These are phyloP conservation scores for Aspergillus ochraceoroseus DNA, from an alignment of 2,329 filamentous ascomycete genomes.

Conservation along the genomic window DNA sequence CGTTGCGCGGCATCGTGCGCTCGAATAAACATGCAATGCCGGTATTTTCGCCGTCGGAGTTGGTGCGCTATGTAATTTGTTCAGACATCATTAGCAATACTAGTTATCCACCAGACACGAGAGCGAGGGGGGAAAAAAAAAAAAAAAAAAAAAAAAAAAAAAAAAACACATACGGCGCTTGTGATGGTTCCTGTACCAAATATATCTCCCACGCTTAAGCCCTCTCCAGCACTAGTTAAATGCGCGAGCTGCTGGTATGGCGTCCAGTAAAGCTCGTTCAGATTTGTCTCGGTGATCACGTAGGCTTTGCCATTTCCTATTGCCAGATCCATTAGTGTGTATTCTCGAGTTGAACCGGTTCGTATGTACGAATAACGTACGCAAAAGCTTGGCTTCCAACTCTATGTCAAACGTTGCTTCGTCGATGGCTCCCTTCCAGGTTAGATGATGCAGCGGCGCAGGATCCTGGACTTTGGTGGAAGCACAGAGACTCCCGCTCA, in stretches of 20 bases:
- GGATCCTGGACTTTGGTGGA: conserved; percentile 7
- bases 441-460: conserved; percentile 10
- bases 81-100: background rate
- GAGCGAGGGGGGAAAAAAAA: background rate
- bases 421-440: conserved; percentile 1
- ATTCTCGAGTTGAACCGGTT: background rate
- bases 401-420: conserved; percentile 15
- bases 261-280: conserved; percentile 27
- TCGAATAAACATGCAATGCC: conserved; percentile 18
- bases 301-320: conserved; percentile 26
- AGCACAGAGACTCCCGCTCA: conserved; percentile 26
- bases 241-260: conserved; percentile 26
- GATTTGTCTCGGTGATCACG: conserved; percentile 19
- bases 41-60: conserved; percentile 11
- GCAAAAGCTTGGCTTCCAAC: conserved; percentile 8
- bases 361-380: conserved; percentile 2
- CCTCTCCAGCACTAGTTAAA: conserved; percentile 22
- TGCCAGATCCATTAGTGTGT: background rate
- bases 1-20: conserved; percentile 9
- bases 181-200: conserved; percentile 28
- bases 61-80: conserved; percentile 10
- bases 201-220: conserved; percentile 23
- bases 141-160: background rate
- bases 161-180: conserved; percentile 11
- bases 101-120: too few species aligned